phyloP scores from a whole-genome alignment of 257 asterid species.

The Ligustrum vulgare region DNA sequence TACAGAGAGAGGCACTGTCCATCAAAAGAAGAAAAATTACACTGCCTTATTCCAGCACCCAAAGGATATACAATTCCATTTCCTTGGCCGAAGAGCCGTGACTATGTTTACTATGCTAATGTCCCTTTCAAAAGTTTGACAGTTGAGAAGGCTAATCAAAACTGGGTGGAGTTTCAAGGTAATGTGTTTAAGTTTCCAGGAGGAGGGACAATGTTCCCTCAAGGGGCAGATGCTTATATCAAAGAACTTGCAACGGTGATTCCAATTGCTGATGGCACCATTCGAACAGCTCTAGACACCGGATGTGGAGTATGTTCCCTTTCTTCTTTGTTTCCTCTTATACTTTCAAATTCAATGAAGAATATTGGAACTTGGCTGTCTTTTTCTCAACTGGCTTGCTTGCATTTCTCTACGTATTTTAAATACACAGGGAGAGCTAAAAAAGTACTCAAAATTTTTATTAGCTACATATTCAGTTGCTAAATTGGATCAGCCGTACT shows the following conservation, averaged over 20 bases:
- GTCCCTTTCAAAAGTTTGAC: constrained; percentile 85
- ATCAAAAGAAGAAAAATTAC: constrained; percentile 66
- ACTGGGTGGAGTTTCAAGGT: constrained; percentile 86
- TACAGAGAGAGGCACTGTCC: constrained; percentile 95
- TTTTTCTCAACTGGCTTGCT: background rate
- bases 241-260: constrained; percentile 75
- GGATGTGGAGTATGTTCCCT: constrained; percentile 83
- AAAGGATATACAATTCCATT: constrained; percentile 75
- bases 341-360: background rate
- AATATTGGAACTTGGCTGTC: background rate
- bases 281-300: constrained; percentile 87
- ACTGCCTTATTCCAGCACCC: constrained; percentile 85
- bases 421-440: background rate
- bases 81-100: constrained; percentile 97
- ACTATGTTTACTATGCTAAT: constrained; percentile 79
- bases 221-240: constrained; percentile 87
- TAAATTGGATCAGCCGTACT: background rate
- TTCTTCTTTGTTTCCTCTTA: background rate
- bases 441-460: too few species aligned
- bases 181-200: constrained; percentile 89
- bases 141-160: constrained; percentile 84
- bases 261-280: constrained; percentile 67
- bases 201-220: constrained; percentile 97
- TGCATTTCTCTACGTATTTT: background rate
- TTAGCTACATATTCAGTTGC: background rate